Percentiles rank a stretch among this genome's conserved stretches.
Conservation (phyloP, 2,329 filamentous ascomycete species). For the Calonectria montana region DNA sequence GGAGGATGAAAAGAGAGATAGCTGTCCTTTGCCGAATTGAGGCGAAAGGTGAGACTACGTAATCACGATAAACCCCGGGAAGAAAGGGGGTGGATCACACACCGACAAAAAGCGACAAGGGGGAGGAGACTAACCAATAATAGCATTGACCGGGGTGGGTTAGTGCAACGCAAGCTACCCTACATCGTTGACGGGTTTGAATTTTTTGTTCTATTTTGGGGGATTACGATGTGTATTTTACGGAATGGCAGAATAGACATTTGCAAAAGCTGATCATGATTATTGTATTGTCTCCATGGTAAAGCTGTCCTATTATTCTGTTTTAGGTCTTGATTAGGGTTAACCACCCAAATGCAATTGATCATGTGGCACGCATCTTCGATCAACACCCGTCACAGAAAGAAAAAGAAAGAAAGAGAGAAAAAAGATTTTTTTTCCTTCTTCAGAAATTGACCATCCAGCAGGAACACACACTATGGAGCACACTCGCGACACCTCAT, state of each 20-base stretch:
- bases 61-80: slow-evolving; percentile 6
- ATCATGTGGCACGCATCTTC: too few species aligned
- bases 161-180: background rate
- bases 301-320: too few species aligned
- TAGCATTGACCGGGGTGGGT: background rate
- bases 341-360: background rate
- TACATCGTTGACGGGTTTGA: background rate
- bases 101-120: background rate
- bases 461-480: background rate
- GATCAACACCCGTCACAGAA: too few species aligned
- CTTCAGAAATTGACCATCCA: too few species aligned
- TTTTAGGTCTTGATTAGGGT: background rate
- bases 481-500: background rate
- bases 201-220: background rate
- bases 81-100: slow-evolving; percentile 17
- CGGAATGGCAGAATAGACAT: background rate
- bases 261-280: too few species aligned
- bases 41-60: slow-evolving; percentile 17
- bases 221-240: background rate
- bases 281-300: background rate
- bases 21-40: slow-evolving; percentile 21
- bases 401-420: too few species aligned
- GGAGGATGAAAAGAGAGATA: slow-evolving; percentile 4
- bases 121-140: background rate
- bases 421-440: too few species aligned